These are phyloP conservation scores for Aspergillus awamori DNA, from an alignment of 2,329 filamentous ascomycete genomes.

Conservation along the genomic window DNA sequence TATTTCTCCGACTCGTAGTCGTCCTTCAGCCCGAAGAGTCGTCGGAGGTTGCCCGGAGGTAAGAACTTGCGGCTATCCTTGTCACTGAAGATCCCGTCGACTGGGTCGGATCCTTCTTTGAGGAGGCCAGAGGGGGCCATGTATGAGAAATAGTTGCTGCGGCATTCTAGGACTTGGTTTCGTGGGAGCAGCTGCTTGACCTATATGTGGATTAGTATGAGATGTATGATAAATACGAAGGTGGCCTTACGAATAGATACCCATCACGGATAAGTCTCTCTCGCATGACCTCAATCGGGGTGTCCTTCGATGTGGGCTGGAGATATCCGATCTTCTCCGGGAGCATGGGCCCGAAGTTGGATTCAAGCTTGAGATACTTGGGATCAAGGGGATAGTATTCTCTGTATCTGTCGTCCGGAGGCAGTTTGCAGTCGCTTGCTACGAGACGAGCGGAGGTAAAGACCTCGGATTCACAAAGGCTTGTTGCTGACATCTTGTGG, in stretches of 20 bases:
- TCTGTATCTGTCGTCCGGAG: background rate
- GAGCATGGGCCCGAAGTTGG: background rate
- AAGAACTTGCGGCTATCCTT: constrained; percentile 38
- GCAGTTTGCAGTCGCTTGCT: background rate
- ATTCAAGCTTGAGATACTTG: background rate
- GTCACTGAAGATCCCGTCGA: constrained; percentile 45
- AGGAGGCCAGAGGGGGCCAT: constrained; percentile 44
- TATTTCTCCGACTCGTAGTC: constrained; percentile 36
- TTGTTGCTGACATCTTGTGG: background rate
- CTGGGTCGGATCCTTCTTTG: constrained; percentile 36
- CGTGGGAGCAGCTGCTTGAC: background rate
- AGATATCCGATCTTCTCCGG: background rate
- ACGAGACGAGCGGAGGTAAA: background rate
- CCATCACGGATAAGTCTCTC: background rate
- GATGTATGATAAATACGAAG: background rate
- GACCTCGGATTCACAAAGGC: background rate
- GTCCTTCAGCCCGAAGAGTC: constrained; percentile 36
- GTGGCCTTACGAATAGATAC: background rate
- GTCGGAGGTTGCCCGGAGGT: constrained; percentile 35
- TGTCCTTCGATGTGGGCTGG: background rate
- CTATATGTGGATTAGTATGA: background rate
- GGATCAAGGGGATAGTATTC: background rate
- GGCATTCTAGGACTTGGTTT: constrained; percentile 16
- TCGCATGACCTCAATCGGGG: background rate
- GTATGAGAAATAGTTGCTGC: constrained; percentile 48